Evolutionary conservation across 805 yeast species (phyloP).

Genomic region (Saturnispora saitoi): DNA sequence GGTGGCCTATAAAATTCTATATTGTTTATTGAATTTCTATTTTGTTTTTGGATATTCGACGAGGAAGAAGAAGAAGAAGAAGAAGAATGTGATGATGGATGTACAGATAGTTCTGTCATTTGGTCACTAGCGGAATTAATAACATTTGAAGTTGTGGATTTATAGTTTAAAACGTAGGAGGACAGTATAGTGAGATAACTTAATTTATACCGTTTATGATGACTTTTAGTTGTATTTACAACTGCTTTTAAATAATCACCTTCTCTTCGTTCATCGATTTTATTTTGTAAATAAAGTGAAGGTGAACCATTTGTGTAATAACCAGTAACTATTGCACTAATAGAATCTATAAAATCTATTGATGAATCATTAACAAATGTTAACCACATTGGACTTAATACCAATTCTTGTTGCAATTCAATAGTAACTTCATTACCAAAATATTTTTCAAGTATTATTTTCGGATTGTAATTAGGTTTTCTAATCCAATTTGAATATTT

Average conservation of each 20-base stretch:
- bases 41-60: no score
- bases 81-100: not conserved
- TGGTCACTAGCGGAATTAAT: not conserved
- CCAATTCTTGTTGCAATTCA: not conserved
- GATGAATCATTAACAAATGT: not conserved
- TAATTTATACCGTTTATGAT: not conserved
- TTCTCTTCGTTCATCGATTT: not conserved
- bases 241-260: not conserved
- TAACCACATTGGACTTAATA: slow-evolving; percentile 1
- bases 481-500: slow-evolving; percentile 1
- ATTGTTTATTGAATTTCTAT: not conserved
- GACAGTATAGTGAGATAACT: not conserved
- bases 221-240: not conserved
- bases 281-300: not conserved
- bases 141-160: not conserved
- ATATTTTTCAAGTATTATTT: not conserved
- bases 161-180: not conserved
- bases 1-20: slow-evolving; percentile 2
- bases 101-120: not conserved
- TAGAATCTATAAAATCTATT: not conserved
- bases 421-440: not conserved
- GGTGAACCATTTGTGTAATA: slow-evolving; percentile 1
- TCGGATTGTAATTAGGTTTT: not conserved
- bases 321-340: slow-evolving; percentile 2
- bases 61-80: no score